These are phyloP conservation scores for Lycium barbarum DNA, from an alignment of 257 asterid genomes.

Conservation along the genomic window DNA sequence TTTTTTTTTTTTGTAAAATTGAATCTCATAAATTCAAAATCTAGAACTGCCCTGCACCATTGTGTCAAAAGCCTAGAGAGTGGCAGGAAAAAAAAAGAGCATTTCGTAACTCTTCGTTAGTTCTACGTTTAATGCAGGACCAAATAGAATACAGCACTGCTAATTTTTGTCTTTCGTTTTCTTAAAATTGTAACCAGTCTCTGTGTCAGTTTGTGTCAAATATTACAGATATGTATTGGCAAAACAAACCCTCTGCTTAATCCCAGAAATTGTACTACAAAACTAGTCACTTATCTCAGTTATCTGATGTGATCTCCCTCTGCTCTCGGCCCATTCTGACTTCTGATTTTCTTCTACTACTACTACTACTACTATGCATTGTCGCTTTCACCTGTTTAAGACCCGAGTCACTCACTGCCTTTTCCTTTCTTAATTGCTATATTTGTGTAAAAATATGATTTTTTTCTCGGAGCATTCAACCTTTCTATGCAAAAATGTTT, in stretches of 20 bases:
- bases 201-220: not conserved
- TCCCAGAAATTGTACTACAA: not conserved
- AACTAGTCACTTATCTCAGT: not conserved
- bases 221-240: not conserved
- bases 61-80: not conserved
- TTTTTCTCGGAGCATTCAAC: too few species aligned
- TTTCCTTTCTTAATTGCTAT: not conserved
- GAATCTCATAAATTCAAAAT: too few species aligned
- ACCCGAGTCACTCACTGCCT: not conserved
- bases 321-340: not conserved
- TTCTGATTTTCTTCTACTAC: not conserved
- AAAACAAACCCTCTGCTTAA: not conserved
- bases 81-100: not conserved
- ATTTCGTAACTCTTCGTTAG: not conserved
- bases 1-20: too few species aligned
- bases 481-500: too few species aligned
- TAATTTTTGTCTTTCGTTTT: not conserved
- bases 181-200: not conserved
- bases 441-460: not conserved
- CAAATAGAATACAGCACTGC: not conserved
- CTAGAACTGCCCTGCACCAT: not conserved
- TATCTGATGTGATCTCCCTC: conserved; percentile 1
- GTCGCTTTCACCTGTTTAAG: not conserved
- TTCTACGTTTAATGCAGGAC: not conserved
- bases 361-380: not conserved